These are phyloP conservation scores for Vigna unguiculata DNA, from an alignment of 306 rosid genomes.

Conservation along the genomic window DNA sequence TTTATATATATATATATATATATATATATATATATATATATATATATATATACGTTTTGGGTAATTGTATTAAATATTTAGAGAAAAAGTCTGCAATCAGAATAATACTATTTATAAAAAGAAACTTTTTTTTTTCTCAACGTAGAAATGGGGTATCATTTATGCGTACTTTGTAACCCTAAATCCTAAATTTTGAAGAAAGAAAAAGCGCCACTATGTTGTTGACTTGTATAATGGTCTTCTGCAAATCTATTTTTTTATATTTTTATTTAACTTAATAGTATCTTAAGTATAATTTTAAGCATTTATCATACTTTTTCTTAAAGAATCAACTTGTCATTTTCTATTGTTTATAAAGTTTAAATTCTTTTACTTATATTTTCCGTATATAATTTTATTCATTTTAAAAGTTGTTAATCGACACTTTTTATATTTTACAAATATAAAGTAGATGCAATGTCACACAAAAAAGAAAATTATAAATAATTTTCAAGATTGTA, in stretches of 20 bases:
- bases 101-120: too few species aligned
- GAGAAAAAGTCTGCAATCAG: too few species aligned
- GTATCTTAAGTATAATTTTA: too few species aligned
- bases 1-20: too few species aligned
- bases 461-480: neutral
- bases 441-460: neutral
- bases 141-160: neutral
- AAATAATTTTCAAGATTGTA: constrained; percentile 12
- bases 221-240: constrained; percentile 9
- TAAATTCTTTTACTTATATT: too few species aligned
- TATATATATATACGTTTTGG: too few species aligned
- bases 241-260: neutral
- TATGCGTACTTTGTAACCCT: too few species aligned
- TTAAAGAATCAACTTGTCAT: neutral
- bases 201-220: neutral
- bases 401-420: too few species aligned
- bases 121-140: too few species aligned
- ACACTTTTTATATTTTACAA: neutral
- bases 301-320: neutral
- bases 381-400: too few species aligned
- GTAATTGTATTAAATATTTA: too few species aligned
- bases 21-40: too few species aligned
- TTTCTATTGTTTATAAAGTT: neutral
- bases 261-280: neutral
- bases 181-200: neutral